A percentile compares a stretch with the other conserved stretches of the same genome.
phyloP scores from a whole-genome alignment of 495 filamentous ascomycete species.

The Hyaloscypha bicolor region DNA sequence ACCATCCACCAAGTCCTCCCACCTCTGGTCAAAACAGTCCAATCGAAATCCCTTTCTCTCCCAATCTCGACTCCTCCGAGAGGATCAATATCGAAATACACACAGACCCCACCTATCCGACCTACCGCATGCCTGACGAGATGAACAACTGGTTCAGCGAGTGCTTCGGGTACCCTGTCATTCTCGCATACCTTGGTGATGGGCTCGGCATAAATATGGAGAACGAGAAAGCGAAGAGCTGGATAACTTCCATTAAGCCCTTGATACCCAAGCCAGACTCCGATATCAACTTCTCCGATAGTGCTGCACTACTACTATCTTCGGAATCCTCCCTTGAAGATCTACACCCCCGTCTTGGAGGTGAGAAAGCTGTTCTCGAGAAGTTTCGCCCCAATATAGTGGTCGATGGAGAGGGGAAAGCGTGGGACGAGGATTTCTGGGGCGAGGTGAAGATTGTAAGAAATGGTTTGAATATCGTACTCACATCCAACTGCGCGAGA shows the following conservation, averaged over 20 bases:
- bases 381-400: conserved; percentile 90
- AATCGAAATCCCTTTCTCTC: conserved; percentile 62
- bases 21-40: conserved; percentile 10
- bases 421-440: conserved; percentile 92
- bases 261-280: background rate
- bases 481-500: conserved; percentile 77
- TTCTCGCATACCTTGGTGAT: conserved; percentile 70
- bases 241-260: conserved; percentile 12
- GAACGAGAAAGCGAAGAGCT: conserved; percentile 6
- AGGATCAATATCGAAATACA: conserved; percentile 61
- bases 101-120: conserved; percentile 54
- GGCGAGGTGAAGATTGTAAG: conserved; percentile 43
- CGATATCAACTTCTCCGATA: conserved; percentile 73
- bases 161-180: conserved; percentile 67
- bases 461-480: conserved; percentile 45
- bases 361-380: conserved; percentile 63
- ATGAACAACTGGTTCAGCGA: conserved; percentile 75
- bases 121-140: conserved; percentile 63
- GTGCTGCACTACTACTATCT: conserved; percentile 71
- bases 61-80: conserved; percentile 50
- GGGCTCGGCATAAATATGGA: conserved; percentile 3
- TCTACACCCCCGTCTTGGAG: conserved; percentile 58
- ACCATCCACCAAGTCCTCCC: conserved; percentile 42
- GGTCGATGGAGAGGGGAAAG: conserved; percentile 53
- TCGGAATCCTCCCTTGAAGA: conserved; percentile 69